Evolutionary conservation across 495 filamentous ascomycete genomes (phyloP), one percentile per base, ranked within the genome.

Genomic region (Parathielavia appendiculata): DNA sequence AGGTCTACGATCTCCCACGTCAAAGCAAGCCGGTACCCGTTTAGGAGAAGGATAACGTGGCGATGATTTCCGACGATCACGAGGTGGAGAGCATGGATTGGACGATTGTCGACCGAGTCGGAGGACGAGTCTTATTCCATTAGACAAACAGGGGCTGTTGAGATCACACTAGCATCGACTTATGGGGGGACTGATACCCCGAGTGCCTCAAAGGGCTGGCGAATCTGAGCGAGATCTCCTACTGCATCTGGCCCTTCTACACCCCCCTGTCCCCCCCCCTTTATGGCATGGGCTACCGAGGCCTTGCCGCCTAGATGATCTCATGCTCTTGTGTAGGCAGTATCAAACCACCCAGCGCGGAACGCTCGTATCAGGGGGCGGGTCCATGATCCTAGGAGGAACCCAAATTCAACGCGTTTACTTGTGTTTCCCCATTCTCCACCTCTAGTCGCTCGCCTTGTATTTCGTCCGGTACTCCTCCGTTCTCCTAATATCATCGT

Each of bases 391-490:
- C 32, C 48, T 4, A 5, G 36, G 22, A 39, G 22, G 16, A 14
- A 45, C 32, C 22, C 6, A 45, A 13, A 54, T 43, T 44, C 39
- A 7, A 38, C 43, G 51, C 38, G 22, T 43, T 49, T 34, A 32
- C 46, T 49, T 16, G 17, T 17, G 32, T 16, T 39, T 14, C 32
- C 12, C 7, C 16, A 16, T 52, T 16, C 35, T 51, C 51, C 16
- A n/a, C 41, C 34, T 59, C 65, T 65, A 86, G 63, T 88, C 84
- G 50, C 65, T 83, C 26, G 83, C 77, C 63, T 75, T 78, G 63
- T 92, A 96, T 73, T 85, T 86, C 44, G 71, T 74, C 62, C 88
- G 80, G 71, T 97, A 96, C 63, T 86, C 88, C 76, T 89, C 81
- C 75, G 92, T 79, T 48, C 77, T 75, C 75, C 79, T 77, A 61